A percentile compares a stretch with the other conserved stretches of the same genome.
These are phyloP conservation scores for Arthrobotrys megalospora DNA, from an alignment of 2,329 filamentous ascomycete species.

Conservation along the genomic window DNA sequence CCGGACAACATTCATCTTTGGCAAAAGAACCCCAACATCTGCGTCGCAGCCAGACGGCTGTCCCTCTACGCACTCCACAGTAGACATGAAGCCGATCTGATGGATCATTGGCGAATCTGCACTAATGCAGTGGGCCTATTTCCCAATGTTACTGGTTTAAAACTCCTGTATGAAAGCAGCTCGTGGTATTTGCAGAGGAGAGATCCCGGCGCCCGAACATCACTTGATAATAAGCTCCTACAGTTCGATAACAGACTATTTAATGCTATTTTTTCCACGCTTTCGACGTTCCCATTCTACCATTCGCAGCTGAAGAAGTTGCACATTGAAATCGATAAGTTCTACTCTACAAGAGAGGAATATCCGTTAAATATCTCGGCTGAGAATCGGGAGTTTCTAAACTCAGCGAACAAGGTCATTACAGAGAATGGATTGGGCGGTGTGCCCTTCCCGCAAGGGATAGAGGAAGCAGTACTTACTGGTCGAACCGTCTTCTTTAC, in stretches of 20 bases:
- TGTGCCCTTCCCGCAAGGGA: background rate
- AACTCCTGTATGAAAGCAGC: background rate
- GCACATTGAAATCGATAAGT: slow-evolving; percentile 2
- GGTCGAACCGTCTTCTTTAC: background rate
- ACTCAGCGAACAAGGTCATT: slow-evolving; percentile 1
- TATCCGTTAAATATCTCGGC: slow-evolving; percentile 6
- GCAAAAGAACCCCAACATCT: slow-evolving; percentile 2
- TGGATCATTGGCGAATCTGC: slow-evolving; percentile 5
- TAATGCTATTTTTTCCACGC: slow-evolving; percentile 6
- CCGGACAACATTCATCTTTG: slow-evolving; percentile 8
- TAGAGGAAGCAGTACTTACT: slow-evolving; percentile 1
- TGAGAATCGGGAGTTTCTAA: slow-evolving; percentile 13
- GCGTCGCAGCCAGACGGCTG: background rate
- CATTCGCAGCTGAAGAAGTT: background rate
- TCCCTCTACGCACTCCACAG: background rate
- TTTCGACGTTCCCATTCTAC: slow-evolving; percentile 13
- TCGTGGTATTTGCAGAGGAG: background rate
- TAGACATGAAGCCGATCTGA: background rate
- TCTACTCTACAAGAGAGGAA: background rate
- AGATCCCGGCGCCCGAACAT: background rate
- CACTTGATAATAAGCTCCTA: background rate
- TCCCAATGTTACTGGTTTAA: slow-evolving; percentile 3
- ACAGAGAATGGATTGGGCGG: background rate
- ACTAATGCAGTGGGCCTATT: slow-evolving; percentile 8
- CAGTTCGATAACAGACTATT: slow-evolving; percentile 3